Base-by-base conservation (phyloP, 768 basidiomycete genomes). In the Calvatia gigantea region DNA sequence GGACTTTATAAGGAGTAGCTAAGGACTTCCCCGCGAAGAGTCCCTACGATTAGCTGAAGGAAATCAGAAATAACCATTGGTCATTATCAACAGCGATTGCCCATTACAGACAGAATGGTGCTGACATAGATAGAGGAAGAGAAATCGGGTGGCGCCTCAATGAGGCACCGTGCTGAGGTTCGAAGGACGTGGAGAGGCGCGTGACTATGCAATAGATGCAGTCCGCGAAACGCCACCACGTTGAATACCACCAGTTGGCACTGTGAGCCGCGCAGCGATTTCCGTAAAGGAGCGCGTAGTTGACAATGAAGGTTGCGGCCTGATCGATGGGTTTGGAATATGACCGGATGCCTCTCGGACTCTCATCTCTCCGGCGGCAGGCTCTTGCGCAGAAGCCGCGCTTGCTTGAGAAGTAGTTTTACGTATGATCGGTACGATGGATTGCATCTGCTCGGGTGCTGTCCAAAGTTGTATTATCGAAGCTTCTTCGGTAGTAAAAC, bases 1-100 rank as follows among this genome's bases (percentile, higher is more conserved):
- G 64, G 67, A 0, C 66, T 79, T 33, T 83, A 72, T 58, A 64
- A 65, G 47, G 58, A 58, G 17, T 70, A 58, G 62, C 12, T 51
- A n/a, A n/a, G n/a, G n/a, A n/a, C n/a, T n/a, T n/a, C n/a, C n/a
- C n/a, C n/a, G n/a, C n/a, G n/a, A n/a, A n/a, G n/a, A n/a, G n/a
- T n/a, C n/a, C n/a, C n/a, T n/a, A n/a, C n/a, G n/a, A n/a, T n/a
- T n/a, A n/a, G n/a, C n/a, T n/a, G n/a, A n/a, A n/a, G n/a, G n/a
- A n/a, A n/a, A n/a, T n/a, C n/a, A n/a, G n/a, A n/a, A n/a, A n/a
- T n/a, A n/a, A n/a, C n/a, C n/a, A n/a, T n/a, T n/a, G n/a, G n/a
- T n/a, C n/a, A n/a, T n/a, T n/a, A n/a, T n/a, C n/a, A n/a, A n/a
- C n/a, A n/a, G n/a, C n/a, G n/a, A n/a, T n/a, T n/a, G n/a, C n/a